These are phyloP conservation scores for Sarocladium strictum DNA, from an alignment of 2,329 filamentous ascomycete species.

Conservation along the genomic window DNA sequence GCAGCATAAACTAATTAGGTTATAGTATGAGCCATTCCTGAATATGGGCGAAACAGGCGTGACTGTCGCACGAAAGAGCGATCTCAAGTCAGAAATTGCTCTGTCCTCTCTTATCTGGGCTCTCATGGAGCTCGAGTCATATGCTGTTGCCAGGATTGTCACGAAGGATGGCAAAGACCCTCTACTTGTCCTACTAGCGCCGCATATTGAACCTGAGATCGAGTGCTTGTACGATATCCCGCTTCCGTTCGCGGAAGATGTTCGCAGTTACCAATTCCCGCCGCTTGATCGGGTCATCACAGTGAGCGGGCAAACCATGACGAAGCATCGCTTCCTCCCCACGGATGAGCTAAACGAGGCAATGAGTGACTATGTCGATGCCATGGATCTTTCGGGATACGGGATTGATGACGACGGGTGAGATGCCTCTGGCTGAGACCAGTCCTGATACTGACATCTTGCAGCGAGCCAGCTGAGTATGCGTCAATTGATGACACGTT, in stretches of 20 bases:
- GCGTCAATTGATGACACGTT: constrained; percentile 75
- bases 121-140: constrained; percentile 76
- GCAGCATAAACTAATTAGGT: background rate
- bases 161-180: constrained; percentile 78
- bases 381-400: constrained; percentile 76
- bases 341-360: constrained; percentile 65
- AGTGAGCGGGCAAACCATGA: constrained; percentile 73
- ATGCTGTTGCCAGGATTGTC: constrained; percentile 81
- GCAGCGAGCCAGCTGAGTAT: constrained; percentile 55
- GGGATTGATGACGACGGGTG: constrained; percentile 71
- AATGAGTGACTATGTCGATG: constrained; percentile 89
- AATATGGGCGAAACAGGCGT: constrained; percentile 77
- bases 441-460: constrained; percentile 14
- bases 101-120: constrained; percentile 87
- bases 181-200: constrained; percentile 69
- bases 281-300: constrained; percentile 84
- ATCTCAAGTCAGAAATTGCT: constrained; percentile 76
- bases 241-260: constrained; percentile 87
- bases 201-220: constrained; percentile 69
- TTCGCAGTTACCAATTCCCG: constrained; percentile 85
- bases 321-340: constrained; percentile 78
- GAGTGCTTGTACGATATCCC: constrained; percentile 88
- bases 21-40: constrained; percentile 74
- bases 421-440: constrained; percentile 16
- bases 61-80: constrained; percentile 66